A percentile compares a stretch with the other conserved stretches of the same genome.
Evolutionary conservation across 768 basidiomycete genomes (phyloP).

Genomic region (button mushroom (Agaricus bisporus)): DNA sequence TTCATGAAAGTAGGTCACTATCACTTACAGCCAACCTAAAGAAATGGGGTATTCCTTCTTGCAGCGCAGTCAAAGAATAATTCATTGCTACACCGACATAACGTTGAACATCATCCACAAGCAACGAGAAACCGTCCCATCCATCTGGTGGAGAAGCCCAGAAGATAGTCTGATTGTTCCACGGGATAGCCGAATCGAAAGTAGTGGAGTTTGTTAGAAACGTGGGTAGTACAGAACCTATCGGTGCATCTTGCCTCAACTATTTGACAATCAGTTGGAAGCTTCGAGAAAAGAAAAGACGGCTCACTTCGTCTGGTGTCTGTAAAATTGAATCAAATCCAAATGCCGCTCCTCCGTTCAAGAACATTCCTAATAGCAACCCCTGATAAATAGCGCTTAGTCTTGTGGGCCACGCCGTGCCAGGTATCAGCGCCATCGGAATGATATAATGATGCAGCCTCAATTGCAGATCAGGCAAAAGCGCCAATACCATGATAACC

Average conservation of each 20-base stretch:
- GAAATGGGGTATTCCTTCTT: slow-evolving; percentile 61
- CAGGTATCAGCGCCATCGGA: slow-evolving; percentile 68
- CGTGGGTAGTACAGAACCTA: slow-evolving; percentile 61
- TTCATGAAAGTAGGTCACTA: slow-evolving; percentile 1
- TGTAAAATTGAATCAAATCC: slow-evolving; percentile 78
- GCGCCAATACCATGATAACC: slow-evolving; percentile 56
- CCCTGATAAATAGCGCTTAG: slow-evolving; percentile 77
- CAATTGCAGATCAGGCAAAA: slow-evolving; percentile 62
- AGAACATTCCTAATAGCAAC: slow-evolving; percentile 75
- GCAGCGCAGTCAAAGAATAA: slow-evolving; percentile 60
- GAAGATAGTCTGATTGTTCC: slow-evolving; percentile 46
- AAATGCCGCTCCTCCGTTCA: slow-evolving; percentile 75
- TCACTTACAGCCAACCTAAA: slow-evolving; percentile 71
- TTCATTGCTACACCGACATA: slow-evolving; percentile 68
- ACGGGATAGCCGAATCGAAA: slow-evolving; percentile 49
- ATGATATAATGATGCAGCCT: slow-evolving; percentile 83
- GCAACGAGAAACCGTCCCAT: slow-evolving; percentile 74
- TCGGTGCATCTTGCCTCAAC: slow-evolving; percentile 67
- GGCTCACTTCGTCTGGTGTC: slow-evolving; percentile 62
- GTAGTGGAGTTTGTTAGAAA: slow-evolving; percentile 74
- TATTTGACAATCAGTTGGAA: slow-evolving; percentile 19
- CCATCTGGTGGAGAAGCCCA: slow-evolving; percentile 49
- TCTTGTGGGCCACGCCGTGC: slow-evolving; percentile 77
- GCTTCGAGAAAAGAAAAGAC: not conserved
- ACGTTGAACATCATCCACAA: slow-evolving; percentile 84